phyloP scores from a whole-genome alignment of 345 rosid species.

The Eucalyptus microcorys region DNA sequence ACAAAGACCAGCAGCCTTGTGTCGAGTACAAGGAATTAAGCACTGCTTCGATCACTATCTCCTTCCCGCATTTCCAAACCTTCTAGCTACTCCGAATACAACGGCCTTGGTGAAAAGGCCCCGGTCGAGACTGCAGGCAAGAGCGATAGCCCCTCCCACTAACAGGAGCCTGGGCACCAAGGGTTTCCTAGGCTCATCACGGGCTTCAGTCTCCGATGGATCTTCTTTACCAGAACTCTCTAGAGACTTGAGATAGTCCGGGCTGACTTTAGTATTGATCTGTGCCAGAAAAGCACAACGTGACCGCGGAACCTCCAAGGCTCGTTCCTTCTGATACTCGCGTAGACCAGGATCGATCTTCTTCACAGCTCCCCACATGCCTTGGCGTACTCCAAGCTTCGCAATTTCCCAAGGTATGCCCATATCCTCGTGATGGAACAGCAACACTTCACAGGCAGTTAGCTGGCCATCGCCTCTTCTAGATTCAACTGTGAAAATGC shows the following conservation, averaged over 20 bases:
- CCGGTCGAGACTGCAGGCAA: constrained; percentile 75
- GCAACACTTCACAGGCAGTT: constrained; percentile 79
- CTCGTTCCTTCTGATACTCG: constrained; percentile 53
- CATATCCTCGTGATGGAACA: constrained; percentile 96
- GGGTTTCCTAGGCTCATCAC: constrained; percentile 30
- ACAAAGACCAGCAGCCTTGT: background rate
- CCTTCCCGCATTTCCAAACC: background rate
- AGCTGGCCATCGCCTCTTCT: constrained; percentile 72
- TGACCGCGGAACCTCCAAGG: constrained; percentile 45
- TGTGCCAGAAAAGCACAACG: constrained; percentile 69
- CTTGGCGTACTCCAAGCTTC: constrained; percentile 88
- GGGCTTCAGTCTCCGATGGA: constrained; percentile 11
- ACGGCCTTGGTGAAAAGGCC: constrained; percentile 88
- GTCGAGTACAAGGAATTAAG: background rate
- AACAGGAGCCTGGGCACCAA: constrained; percentile 45
- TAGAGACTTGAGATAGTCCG: constrained; percentile 43
- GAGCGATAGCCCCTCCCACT: constrained; percentile 74
- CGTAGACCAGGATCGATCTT: constrained; percentile 84
- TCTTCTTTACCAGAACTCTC: constrained; percentile 10
- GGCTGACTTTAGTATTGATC: constrained; percentile 71
- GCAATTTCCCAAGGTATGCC: constrained; percentile 98
- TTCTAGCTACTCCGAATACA: constrained; percentile 84
- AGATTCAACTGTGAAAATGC: constrained; percentile 65
- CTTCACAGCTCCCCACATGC: constrained; percentile 99
- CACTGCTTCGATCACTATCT: background rate